phyloP scores from a whole-genome alignment of 2,329 filamentous ascomycete species.

The Clonostachys byssicola region DNA sequence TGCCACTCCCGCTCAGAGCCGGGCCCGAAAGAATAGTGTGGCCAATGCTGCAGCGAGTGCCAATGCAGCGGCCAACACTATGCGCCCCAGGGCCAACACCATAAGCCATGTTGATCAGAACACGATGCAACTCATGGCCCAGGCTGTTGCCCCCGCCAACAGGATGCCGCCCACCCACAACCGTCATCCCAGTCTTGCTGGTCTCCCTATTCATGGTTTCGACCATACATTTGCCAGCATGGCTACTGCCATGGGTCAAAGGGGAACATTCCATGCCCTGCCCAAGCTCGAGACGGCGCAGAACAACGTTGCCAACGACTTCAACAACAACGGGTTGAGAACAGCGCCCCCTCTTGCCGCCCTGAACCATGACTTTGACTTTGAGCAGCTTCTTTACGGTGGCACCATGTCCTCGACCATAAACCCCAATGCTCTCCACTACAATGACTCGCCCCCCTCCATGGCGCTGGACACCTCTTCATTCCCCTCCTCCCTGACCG shows the following conservation, averaged over 20 bases:
- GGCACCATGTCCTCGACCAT: slow-evolving; percentile 46
- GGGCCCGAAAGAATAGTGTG: slow-evolving; percentile 90
- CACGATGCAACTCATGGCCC: slow-evolving; percentile 68
- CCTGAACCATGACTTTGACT: slow-evolving; percentile 64
- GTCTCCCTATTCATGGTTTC: slow-evolving; percentile 52
- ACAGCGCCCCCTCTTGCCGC: slow-evolving; percentile 69
- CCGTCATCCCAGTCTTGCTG: slow-evolving; percentile 72
- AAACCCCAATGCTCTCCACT: slow-evolving; percentile 75
- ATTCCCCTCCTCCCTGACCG: slow-evolving; percentile 51
- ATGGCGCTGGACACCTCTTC: slow-evolving; percentile 58
- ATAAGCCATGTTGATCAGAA: slow-evolving; percentile 87
- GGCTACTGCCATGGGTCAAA: slow-evolving; percentile 63
- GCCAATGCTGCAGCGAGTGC: slow-evolving; percentile 50
- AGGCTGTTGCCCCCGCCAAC: slow-evolving; percentile 38
- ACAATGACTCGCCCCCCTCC: slow-evolving; percentile 71
- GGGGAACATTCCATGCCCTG: slow-evolving; percentile 63
- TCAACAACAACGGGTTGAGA: slow-evolving; percentile 61
- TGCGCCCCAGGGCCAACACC: slow-evolving; percentile 90
- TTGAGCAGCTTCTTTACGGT: slow-evolving; percentile 40
- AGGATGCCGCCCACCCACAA: slow-evolving; percentile 47
- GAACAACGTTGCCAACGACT: slow-evolving; percentile 57
- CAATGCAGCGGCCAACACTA: slow-evolving; percentile 47
- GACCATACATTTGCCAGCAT: slow-evolving; percentile 70
- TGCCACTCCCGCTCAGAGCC: slow-evolving; percentile 60
- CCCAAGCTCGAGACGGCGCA: slow-evolving; percentile 79